Evolutionary conservation across 2,329 filamentous ascomycete genomes (phyloP).

Genomic region (Sporothrix dimorphospora): DNA sequence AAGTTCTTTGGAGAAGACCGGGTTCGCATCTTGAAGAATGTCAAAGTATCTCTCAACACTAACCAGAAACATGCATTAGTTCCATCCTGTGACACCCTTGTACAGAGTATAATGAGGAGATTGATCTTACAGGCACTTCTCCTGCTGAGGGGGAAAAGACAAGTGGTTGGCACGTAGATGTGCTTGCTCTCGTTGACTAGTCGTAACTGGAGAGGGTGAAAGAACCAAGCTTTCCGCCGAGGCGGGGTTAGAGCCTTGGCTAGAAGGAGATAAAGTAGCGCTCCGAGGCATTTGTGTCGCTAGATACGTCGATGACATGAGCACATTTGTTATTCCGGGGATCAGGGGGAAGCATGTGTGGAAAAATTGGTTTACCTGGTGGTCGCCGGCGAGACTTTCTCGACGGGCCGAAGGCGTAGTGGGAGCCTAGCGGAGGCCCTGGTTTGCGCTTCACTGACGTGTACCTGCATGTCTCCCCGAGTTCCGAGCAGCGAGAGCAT

Average conservation of each 20-base stretch:
- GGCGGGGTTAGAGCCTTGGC: no score
- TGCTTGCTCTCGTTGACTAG: background rate
- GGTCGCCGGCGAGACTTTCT: background rate
- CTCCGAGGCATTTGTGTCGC: no score
- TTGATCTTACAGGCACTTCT: background rate
- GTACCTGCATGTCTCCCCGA: background rate
- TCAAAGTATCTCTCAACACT: background rate
- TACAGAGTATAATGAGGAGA: no score
- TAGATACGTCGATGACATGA: no score
- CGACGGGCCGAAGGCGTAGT: background rate
- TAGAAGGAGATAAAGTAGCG: no score
- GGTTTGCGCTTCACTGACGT: conserved; percentile 3
- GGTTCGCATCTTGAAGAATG: background rate
- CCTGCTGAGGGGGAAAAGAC: background rate
- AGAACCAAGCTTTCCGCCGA: no score
- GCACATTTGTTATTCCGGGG: no score
- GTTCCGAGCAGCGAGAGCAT: background rate
- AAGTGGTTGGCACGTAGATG: background rate
- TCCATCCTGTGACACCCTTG: no score
- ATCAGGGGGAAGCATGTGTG: no score
- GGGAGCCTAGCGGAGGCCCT: background rate
- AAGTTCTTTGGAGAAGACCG: background rate
- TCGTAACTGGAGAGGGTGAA: no score
- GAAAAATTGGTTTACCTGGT: no score
- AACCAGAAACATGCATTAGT: background rate